Base-by-base conservation (phyloP, 78 protist species). In the Dictyostelium capitatum region DNA sequence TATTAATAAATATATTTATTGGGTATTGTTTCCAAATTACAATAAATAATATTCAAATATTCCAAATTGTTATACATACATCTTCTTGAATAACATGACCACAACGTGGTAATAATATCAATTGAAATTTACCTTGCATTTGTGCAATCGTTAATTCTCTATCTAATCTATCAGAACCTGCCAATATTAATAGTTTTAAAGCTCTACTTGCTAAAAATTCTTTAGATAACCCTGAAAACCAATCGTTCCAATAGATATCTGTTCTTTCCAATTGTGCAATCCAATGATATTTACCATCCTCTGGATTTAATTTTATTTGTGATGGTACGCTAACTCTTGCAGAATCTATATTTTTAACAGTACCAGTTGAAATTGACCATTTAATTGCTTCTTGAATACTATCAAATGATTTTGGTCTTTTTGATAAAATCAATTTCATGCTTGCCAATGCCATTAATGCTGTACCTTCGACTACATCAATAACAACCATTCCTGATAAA, bases 81-180 rank as follows among this genome's bases (percentile, higher is more conserved):
- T 98, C 99, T 84, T 98, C 99, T 47, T 97, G 98, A 20, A 98
- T 85, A 25, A 59, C 73, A 92, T 98, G 99, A 11, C 99, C 99
- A 57, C 89, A 73, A 0, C 6, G 9, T 19, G 90, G 84, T 51
- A 97, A 47, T 5, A 98, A 9, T 43, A 67, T 56, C 28, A 98
- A 82, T 84, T 97, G 98, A 87, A 97, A 98, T 64, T 89, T 90
- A 23, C 99, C 99, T 77, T 97, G 98, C 99, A 98, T 98, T 57
- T 98, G 99, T 17, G 92, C 98, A 50, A 97, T 89, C 19, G 90
- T 97, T 80, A 98, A 78, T 53, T 78, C 97, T n/a, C 23, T 87
- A 91, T 98, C 99, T 50, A 98, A 73, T 23, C 98, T 81, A 89
- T 98, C 98, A 10, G 97, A 83, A 8, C 96, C 96, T 5, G 98